phyloP scores from a whole-genome alignment of 495 filamentous ascomycete species.

The Aspergillus saccharolyticus region DNA sequence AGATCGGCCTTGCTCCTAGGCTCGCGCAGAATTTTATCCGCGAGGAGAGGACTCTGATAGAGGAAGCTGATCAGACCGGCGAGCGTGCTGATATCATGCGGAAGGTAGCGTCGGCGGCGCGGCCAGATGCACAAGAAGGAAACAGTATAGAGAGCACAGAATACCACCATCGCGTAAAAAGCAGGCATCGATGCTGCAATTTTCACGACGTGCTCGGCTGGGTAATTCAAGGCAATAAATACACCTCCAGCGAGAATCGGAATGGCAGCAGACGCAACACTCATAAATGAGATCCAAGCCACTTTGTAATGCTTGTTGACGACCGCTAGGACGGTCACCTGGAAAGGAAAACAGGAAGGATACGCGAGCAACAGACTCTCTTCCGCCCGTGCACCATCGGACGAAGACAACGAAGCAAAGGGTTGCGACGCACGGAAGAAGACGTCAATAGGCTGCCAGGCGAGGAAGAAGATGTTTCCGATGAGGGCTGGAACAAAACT shows the following conservation, averaged over 20 bases:
- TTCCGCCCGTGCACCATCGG: slow-evolving; percentile 59
- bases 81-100: slow-evolving; percentile 63
- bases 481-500: slow-evolving; percentile 75
- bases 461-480: slow-evolving; percentile 69
- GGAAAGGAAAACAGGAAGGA: slow-evolving; percentile 56
- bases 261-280: slow-evolving; percentile 57
- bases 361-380: slow-evolving; percentile 72
- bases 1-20: slow-evolving; percentile 57
- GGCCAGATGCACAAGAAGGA: slow-evolving; percentile 58
- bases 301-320: slow-evolving; percentile 65
- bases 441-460: slow-evolving; percentile 71
- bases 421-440: slow-evolving; percentile 70
- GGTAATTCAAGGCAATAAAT: slow-evolving; percentile 72
- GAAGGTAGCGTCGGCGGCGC: slow-evolving; percentile 53
- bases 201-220: slow-evolving; percentile 46
- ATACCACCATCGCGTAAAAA: slow-evolving; percentile 59
- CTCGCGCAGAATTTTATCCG: slow-evolving; percentile 60
- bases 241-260: slow-evolving; percentile 74
- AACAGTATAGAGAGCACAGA: slow-evolving; percentile 63
- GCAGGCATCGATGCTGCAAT: slow-evolving; percentile 66
- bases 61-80: slow-evolving; percentile 75
- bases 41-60: slow-evolving; percentile 61
- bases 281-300: slow-evolving; percentile 61
- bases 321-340: slow-evolving; percentile 56
- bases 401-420: slow-evolving; percentile 58